These are phyloP conservation scores for Yamadazyma pseudoaaseri DNA, from an alignment of 1,139 yeast genomes.

Conservation along the genomic window DNA sequence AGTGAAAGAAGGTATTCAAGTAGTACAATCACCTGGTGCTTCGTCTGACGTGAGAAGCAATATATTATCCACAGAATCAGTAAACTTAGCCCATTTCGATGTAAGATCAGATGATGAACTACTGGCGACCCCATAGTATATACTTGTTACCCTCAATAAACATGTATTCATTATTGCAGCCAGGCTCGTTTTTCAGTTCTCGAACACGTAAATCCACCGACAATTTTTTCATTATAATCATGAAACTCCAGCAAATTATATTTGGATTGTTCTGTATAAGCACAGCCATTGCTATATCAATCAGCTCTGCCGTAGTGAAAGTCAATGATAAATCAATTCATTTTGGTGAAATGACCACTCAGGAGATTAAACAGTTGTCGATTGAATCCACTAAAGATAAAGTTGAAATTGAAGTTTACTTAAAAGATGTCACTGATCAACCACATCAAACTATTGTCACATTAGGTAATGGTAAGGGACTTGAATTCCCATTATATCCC, in stretches of 20 bases:
- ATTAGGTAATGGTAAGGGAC: constrained; percentile 24
- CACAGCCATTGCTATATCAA: constrained; percentile 22
- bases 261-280: constrained; percentile 2
- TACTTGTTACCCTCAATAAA: no score
- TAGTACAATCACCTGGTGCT: neutral
- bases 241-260: constrained; percentile 5
- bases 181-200: neutral
- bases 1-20: constrained; percentile 1
- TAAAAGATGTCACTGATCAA: constrained; percentile 23
- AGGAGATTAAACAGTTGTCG: constrained; percentile 30
- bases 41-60: neutral
- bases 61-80: constrained; percentile 2
- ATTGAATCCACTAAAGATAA: constrained; percentile 34
- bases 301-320: constrained; percentile 28
- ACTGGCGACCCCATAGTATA: no score
- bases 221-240: constrained; percentile 2
- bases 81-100: no score
- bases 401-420: constrained; percentile 27
- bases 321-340: constrained; percentile 25
- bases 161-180: no score
- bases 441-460: constrained; percentile 32
- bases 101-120: no score
- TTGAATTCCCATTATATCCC: constrained; percentile 27
- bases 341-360: constrained; percentile 39
- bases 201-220: constrained; percentile 6